Percentiles rank a stretch among this genome's conserved stretches.
These are phyloP conservation scores for Stachybotrys chlorohalonatus DNA, from an alignment of 2,329 filamentous ascomycete species.

Conservation along the genomic window DNA sequence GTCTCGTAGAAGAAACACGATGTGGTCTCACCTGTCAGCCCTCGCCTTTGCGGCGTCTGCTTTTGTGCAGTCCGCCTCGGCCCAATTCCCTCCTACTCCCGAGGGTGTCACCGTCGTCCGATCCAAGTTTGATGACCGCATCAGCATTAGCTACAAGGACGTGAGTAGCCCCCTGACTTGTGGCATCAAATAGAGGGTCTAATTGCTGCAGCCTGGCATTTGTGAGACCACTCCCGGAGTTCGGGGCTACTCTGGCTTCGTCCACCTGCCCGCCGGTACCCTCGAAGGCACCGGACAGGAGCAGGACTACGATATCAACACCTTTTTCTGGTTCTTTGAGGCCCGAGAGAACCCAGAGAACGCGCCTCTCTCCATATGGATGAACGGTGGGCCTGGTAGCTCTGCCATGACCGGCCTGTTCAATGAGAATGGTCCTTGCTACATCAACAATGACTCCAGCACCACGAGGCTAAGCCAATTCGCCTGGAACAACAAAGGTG, in stretches of 20 bases:
- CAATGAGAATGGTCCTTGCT: slow-evolving; percentile 36
- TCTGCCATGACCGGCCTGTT: slow-evolving; percentile 12
- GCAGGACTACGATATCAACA: slow-evolving; percentile 9
- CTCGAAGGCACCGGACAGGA: slow-evolving; percentile 2
- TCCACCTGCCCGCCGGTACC: slow-evolving; percentile 23
- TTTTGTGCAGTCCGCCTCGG: not conserved
- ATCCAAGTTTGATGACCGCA: slow-evolving; percentile 7
- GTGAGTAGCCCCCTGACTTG: not conserved
- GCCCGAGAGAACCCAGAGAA: slow-evolving; percentile 13
- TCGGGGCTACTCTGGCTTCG: slow-evolving; percentile 41
- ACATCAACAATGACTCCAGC: slow-evolving; percentile 37
- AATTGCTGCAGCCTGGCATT: slow-evolving; percentile 36
- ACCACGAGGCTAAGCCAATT: slow-evolving; percentile 47
- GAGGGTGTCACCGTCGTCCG: slow-evolving; percentile 6
- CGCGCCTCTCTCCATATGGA: slow-evolving; percentile 39
- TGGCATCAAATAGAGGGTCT: not conserved
- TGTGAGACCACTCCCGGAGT: slow-evolving; percentile 28
- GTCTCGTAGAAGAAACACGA: not conserved
- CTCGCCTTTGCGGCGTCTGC: not conserved
- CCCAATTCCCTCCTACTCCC: slow-evolving; percentile 13
- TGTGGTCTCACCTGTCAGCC: slow-evolving; percentile 1
- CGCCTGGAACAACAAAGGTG: slow-evolving; percentile 49
- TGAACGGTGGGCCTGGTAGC: slow-evolving; percentile 51
- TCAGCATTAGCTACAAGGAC: slow-evolving; percentile 11
- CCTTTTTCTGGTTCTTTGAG: slow-evolving; percentile 21